Base-by-base conservation (phyloP, 2,329 filamentous ascomycete species). In the Raffaelea deltoideospora region DNA sequence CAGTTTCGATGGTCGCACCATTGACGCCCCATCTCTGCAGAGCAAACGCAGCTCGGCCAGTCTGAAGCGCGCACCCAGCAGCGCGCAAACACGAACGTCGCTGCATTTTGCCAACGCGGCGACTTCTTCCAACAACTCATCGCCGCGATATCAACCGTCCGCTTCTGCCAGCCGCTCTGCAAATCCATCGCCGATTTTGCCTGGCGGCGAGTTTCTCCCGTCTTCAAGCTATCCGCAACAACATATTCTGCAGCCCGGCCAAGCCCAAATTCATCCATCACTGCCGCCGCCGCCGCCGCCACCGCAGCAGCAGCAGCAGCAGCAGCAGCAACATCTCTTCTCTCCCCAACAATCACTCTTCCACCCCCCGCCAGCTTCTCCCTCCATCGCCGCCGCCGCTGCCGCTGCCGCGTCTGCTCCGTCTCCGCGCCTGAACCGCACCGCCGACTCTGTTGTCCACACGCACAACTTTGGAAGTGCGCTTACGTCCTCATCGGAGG, bases 31-130 rank as follows among this genome's bases (percentile, higher is more conserved):
- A 49, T 73, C 68, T 47, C 57, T 76, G 48, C 63, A 65, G 56
- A 75, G 68, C 61, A 68, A 74, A 63, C 65, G 67, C 56, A 77
- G 72, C 66, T 74, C 72, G 47, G 65, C 68, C 50, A 76, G 69
- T 54, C 61, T 77, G 53, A 67, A 63, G 53, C 66, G 70, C 53
- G 64, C 69, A 52, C 71, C 72, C 46, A 74, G 69, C 55, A 69
- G 69, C 58, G 70, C 70, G 51, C 60, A 60, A 50, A 55, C 57
- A 48, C 61, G 60, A 43, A 61, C 59, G n/a, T n/a, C n/a, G n/a
- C 4, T 60, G 59, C 41, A 58, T 59, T 27, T 52, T 46, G 61
- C 59, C 48, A 62, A 65, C 63, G 59, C 65, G 52, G 65, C 65
- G 50, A n/a, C n/a, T n/a, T 44, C 43, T 14, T 45, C 44, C 3